These are phyloP conservation scores for Eutrema japonicum DNA, from an alignment of 345 rosid species.

Conservation along the genomic window DNA sequence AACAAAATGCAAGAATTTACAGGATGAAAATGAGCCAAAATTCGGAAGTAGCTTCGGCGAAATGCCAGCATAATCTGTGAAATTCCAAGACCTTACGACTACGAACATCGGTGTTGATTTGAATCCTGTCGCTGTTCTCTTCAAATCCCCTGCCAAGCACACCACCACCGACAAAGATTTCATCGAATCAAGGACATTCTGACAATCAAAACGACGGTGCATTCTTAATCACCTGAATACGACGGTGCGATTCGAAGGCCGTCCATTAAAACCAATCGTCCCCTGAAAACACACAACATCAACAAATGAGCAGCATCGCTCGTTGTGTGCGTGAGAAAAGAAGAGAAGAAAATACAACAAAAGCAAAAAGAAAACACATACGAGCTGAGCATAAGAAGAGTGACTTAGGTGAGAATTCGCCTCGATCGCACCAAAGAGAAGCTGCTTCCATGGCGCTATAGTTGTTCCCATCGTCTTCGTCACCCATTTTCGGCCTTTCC, in stretches of 20 bases:
- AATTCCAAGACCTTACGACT: slow-evolving; percentile 60
- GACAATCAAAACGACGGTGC: too few species aligned
- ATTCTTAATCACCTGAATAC: slow-evolving; percentile 61
- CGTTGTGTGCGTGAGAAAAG: neutral
- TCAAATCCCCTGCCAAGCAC: slow-evolving; percentile 68
- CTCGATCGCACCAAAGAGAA: slow-evolving; percentile 65
- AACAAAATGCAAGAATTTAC: slow-evolving; percentile 22
- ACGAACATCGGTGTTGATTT: slow-evolving; percentile 70
- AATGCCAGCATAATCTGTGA: neutral
- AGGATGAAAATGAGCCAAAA: slow-evolving; percentile 1
- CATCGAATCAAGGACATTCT: neutral
- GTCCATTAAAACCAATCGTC: slow-evolving; percentile 69
- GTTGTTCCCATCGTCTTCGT: slow-evolving; percentile 44
- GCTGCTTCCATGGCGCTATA: slow-evolving; percentile 84
- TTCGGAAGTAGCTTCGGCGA: too few species aligned
- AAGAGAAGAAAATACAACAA: neutral
- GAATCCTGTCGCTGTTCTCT: slow-evolving; percentile 61
- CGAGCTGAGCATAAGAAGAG: slow-evolving; percentile 71
- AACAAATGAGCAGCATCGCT: neutral
- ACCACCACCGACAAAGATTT: neutral
- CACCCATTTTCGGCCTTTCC: neutral
- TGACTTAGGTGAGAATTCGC: slow-evolving; percentile 69
- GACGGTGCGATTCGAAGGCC: slow-evolving; percentile 87
- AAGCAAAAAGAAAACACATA: slow-evolving; percentile 16
- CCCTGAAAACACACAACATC: slow-evolving; percentile 55